Conservation (phyloP, 78 protist species). For the Polysphondylium violaceum region DNA sequence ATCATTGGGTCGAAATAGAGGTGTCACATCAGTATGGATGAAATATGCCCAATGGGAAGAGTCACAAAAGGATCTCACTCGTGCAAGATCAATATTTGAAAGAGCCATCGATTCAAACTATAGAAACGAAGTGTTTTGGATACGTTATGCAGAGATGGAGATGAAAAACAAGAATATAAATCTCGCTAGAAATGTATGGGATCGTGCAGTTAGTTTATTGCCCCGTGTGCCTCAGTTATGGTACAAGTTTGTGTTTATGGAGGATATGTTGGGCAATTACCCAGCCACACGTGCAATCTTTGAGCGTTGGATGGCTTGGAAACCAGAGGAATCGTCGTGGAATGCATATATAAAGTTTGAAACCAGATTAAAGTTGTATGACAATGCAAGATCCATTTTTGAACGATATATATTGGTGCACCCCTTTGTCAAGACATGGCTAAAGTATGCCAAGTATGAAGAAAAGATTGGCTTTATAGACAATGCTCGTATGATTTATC, state of each 20-base stretch:
- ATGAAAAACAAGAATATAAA: conserved; percentile 92
- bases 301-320: conserved; percentile 98
- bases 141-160: conserved; percentile 99
- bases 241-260: conserved; percentile 96
- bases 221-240: conserved; percentile 96
- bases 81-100: conserved; percentile 96
- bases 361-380: conserved; percentile 82
- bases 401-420: conserved; percentile 69
- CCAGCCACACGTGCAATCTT: conserved; percentile 93
- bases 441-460: conserved; percentile 94
- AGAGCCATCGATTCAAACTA: conserved; percentile 91
- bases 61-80: conserved; percentile 88
- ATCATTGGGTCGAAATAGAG: conserved; percentile 25
- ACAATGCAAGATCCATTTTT: conserved; percentile 85
- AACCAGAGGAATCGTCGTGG: conserved; percentile 95
- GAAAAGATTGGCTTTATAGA: conserved; percentile 78
- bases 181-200: conserved; percentile 97
- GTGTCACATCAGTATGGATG: conserved; percentile 51
- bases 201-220: conserved; percentile 95
- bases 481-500: conserved; percentile 40
- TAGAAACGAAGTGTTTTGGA: conserved; percentile 83
- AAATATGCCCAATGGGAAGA: conserved; percentile 98
- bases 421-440: conserved; percentile 87
- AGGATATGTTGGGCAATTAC: conserved; percentile 97
- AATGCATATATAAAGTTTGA: conserved; percentile 92